These are phyloP conservation scores for Bryopsis sp. DNA, from an alignment of 139 green algal species.

Conservation along the genomic window DNA sequence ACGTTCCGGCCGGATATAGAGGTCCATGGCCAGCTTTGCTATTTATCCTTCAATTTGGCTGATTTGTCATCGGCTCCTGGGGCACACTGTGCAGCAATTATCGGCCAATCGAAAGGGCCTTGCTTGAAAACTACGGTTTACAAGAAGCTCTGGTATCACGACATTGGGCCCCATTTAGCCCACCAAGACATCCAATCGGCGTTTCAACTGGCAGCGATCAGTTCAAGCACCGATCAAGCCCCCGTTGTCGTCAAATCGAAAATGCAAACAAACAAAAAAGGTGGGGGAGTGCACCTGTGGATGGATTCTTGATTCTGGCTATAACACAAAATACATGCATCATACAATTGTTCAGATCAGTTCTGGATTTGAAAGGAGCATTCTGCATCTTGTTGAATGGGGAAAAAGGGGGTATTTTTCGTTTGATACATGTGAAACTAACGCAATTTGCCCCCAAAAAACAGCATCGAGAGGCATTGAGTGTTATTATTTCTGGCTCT, in stretches of 20 bases:
- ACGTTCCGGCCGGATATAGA: conserved; percentile 8
- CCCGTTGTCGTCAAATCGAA: background rate
- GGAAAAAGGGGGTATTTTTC: too few relatives aligned
- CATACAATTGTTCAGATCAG: too few relatives aligned
- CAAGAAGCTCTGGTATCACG: conserved; percentile 7
- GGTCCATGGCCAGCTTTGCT: background rate
- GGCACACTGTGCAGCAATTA: conserved; percentile 3
- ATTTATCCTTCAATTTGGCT: conserved; percentile 1
- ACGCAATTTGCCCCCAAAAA: too few relatives aligned
- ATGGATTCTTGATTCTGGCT: too few relatives aligned
- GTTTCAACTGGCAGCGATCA: background rate
- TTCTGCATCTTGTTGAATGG: too few relatives aligned
- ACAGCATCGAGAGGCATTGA: too few relatives aligned
- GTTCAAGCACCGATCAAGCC: background rate
- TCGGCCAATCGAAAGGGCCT: background rate
- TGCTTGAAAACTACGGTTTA: background rate
- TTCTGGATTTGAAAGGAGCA: too few relatives aligned
- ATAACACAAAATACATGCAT: too few relatives aligned
- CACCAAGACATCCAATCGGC: conserved; percentile 8
- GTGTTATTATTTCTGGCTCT: too few relatives aligned
- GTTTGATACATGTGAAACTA: too few relatives aligned
- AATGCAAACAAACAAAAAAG: background rate
- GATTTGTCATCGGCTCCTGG: background rate
- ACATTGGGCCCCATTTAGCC: background rate
- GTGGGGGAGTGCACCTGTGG: background rate